A percentile compares a stretch with the other conserved stretches of the same genome.
Evolutionary conservation across 78 protist species (phyloP).

Genomic region (Cavenderia fasciculata): DNA sequence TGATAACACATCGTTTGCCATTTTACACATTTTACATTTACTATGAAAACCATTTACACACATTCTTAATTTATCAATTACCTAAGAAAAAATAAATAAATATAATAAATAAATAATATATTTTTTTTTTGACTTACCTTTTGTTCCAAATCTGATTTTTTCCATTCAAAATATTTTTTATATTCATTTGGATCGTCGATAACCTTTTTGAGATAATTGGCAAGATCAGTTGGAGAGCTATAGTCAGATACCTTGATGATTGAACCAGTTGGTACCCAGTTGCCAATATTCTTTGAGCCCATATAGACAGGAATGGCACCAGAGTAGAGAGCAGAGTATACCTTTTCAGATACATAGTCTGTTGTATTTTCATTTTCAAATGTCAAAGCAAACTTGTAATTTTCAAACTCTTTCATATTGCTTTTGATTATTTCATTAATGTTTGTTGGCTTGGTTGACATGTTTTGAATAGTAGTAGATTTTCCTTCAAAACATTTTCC

Average conservation of each 20-base stretch:
- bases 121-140: background rate
- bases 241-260: constrained; percentile 10
- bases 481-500: too few relatives aligned
- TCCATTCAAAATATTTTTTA: constrained; percentile 33
- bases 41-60: constrained; percentile 4
- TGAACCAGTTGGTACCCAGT: constrained; percentile 49
- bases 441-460: too few relatives aligned
- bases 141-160: background rate
- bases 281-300: constrained; percentile 29
- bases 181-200: background rate
- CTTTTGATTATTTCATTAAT: too few relatives aligned
- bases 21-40: constrained; percentile 30
- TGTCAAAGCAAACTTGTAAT: constrained; percentile 24
- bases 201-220: background rate
- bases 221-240: background rate
- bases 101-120: background rate
- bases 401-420: constrained; percentile 8
- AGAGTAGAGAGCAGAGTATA: constrained; percentile 28
- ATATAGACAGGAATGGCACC: constrained; percentile 65
- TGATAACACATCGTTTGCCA: background rate
- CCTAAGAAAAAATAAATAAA: background rate
- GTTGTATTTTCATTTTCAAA: constrained; percentile 73
- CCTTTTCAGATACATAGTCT: constrained; percentile 56
- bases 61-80: constrained; percentile 17
- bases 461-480: too few relatives aligned